Base-by-base conservation (phyloP, 768 basidiomycete genomes). In the Trametes maxima region DNA sequence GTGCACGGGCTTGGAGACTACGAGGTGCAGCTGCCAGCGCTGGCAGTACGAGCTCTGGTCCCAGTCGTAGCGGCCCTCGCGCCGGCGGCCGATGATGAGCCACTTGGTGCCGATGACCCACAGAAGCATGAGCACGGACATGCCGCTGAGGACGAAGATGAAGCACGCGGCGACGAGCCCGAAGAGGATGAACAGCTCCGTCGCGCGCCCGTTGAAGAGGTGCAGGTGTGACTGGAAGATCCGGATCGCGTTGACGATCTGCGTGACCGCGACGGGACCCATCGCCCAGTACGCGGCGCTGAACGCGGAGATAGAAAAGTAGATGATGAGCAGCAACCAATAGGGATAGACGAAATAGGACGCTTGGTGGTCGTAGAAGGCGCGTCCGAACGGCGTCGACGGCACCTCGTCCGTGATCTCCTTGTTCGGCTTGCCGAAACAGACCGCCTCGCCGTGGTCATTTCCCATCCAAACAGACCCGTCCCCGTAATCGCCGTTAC, bases 31-130 rank as follows among this genome's bases (percentile, higher is more conserved):
- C 65, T 81, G 78, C 80, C 80, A 81, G 36, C 79, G 75, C 64
- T 81, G 80, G 67, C 79, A 80, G 63, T 82, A 82, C 51, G 73
- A 76, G 70, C 76, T 78, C 67, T 75, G 73, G 64, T 82, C 80
- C 80, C 80, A 82, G 44, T 77, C 70, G 59, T 74, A 80, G 43
- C 69, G 69, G 0, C 79, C 80, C 25, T 76, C 73, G 42, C 65
- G 64, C 19, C 80, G 70, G 21, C 70, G 72, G 19, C 79, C 78
- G 44, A 82, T 77, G 47, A 82, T 60, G 16, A 78, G 44, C 78
- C 79, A 79, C 57, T 82, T 82, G 5, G 75, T 74, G 25, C 67
- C 37, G 49, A 82, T 72, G n/a, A 77, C 78, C 78, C 78, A 79
- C 0, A 73, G 22, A 17, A 82, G 63, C 22, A 76, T 68, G 43